Conservation (phyloP, 805 yeast species). For the Candida dendrica region DNA sequence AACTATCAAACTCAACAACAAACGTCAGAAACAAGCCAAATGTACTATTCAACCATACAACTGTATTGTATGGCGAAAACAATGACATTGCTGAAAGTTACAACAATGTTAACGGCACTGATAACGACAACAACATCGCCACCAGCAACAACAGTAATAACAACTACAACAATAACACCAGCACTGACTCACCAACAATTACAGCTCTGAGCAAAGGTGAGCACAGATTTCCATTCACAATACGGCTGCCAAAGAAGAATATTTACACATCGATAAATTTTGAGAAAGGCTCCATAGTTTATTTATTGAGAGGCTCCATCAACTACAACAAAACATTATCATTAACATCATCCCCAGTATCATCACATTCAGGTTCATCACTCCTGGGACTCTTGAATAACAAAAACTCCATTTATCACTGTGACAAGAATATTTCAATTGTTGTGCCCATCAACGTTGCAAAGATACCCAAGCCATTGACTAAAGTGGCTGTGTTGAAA, state of each 20-base stretch:
- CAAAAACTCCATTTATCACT: slow-evolving; percentile 29
- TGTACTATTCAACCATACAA: slow-evolving; percentile 50
- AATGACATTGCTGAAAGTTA: slow-evolving; percentile 7
- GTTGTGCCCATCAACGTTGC: slow-evolving; percentile 73
- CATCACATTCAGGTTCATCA: slow-evolving; percentile 14
- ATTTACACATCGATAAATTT: slow-evolving; percentile 71
- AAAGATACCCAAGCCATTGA: slow-evolving; percentile 55
- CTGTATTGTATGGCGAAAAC: slow-evolving; percentile 47
- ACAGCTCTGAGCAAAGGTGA: slow-evolving; percentile 70
- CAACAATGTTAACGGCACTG: not conserved
- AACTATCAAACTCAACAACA: slow-evolving; percentile 40
- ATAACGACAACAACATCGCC: slow-evolving; percentile 3
- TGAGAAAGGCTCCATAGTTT: slow-evolving; percentile 78
- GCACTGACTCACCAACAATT: not conserved
- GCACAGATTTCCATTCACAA: slow-evolving; percentile 81
- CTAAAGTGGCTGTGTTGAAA: slow-evolving; percentile 56
- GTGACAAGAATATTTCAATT: slow-evolving; percentile 54
- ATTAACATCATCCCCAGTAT: slow-evolving; percentile 13
- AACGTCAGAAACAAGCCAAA: slow-evolving; percentile 46
- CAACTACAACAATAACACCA: slow-evolving; percentile 4
- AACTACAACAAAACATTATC: slow-evolving; percentile 16
- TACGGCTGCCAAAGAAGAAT: slow-evolving; percentile 68
- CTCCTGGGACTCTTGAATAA: slow-evolving; percentile 1
- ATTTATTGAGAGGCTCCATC: slow-evolving; percentile 45
- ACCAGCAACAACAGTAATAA: slow-evolving; percentile 4